Percentiles rank a stretch among this genome's conserved stretches.
Conservation (phyloP, 495 filamentous ascomycete genomes). For the Xylaria longipes region DNA sequence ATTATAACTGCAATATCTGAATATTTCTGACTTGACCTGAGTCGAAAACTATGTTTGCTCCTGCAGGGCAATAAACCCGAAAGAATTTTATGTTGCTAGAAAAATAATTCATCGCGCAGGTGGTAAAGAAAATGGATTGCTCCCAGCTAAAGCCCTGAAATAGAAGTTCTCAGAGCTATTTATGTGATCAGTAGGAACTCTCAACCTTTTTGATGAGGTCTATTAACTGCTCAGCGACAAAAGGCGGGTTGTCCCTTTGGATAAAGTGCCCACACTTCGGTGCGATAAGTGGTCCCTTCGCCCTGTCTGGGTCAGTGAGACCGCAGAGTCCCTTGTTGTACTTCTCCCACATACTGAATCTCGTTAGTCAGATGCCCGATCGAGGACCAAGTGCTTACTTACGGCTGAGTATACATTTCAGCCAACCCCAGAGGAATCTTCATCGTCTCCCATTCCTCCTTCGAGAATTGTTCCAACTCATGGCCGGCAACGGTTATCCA, state of each 20-base stretch:
- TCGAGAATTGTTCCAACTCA: constrained; percentile 54
- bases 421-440: constrained; percentile 35
- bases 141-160: background rate
- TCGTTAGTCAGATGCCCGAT: constrained; percentile 42
- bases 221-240: constrained; percentile 51
- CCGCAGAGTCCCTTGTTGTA: constrained; percentile 46
- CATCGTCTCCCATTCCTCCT: constrained; percentile 41
- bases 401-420: constrained; percentile 33
- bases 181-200: background rate
- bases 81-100: background rate
- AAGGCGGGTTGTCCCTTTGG: constrained; percentile 55
- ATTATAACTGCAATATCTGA: no score
- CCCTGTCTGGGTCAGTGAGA: constrained; percentile 49
- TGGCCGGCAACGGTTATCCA: constrained; percentile 52
- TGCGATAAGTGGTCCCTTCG: constrained; percentile 54
- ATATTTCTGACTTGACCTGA: no score
- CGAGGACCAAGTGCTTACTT: constrained; percentile 37
- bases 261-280: constrained; percentile 57
- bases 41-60: no score
- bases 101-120: background rate
- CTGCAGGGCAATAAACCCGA: no score
- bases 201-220: constrained; percentile 42
- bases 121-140: background rate
- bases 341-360: constrained; percentile 49
- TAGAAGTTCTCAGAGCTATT: background rate